Conservation (phyloP, 2,329 filamentous ascomycete genomes). For the Verticillium isaacii region DNA sequence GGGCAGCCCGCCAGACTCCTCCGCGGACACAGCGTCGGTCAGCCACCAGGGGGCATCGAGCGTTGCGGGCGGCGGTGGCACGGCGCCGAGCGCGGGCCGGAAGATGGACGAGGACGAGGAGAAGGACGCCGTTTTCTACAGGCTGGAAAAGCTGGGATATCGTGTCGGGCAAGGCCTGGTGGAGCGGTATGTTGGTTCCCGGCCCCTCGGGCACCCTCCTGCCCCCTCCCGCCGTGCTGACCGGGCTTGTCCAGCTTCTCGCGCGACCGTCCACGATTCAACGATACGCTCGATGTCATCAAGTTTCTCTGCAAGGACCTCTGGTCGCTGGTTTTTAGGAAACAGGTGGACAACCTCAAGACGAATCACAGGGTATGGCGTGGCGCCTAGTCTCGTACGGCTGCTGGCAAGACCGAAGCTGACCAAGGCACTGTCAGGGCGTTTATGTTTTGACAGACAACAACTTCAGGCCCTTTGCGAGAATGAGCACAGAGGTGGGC, state of each 20-base stretch:
- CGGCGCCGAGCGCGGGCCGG: constrained; percentile 14
- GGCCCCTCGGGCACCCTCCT: background rate
- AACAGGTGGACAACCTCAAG: constrained; percentile 98
- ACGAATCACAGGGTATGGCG: constrained; percentile 80
- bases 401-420: background rate
- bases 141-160: constrained; percentile 82
- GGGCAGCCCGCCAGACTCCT: constrained; percentile 10
- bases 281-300: constrained; percentile 89
- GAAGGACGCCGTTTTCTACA: constrained; percentile 77
- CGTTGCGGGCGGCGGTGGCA: constrained; percentile 13
- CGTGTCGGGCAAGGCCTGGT: constrained; percentile 88
- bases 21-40: constrained; percentile 10
- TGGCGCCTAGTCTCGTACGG: background rate
- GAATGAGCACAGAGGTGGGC: constrained; percentile 81
- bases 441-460: constrained; percentile 96
- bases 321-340: constrained; percentile 90
- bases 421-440: constrained; percentile 48
- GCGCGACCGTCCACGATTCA: constrained; percentile 78
- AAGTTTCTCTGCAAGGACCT: constrained; percentile 99
- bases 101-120: constrained; percentile 72
- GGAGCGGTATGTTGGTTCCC: constrained; percentile 62
- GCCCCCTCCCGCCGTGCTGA: background rate
- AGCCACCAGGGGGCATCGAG: constrained; percentile 17
- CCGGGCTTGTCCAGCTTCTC: constrained; percentile 56
- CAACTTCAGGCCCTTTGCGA: constrained; percentile 78